Conservation (phyloP, 2,329 filamentous ascomycete species). For the Nemania diffusa region DNA sequence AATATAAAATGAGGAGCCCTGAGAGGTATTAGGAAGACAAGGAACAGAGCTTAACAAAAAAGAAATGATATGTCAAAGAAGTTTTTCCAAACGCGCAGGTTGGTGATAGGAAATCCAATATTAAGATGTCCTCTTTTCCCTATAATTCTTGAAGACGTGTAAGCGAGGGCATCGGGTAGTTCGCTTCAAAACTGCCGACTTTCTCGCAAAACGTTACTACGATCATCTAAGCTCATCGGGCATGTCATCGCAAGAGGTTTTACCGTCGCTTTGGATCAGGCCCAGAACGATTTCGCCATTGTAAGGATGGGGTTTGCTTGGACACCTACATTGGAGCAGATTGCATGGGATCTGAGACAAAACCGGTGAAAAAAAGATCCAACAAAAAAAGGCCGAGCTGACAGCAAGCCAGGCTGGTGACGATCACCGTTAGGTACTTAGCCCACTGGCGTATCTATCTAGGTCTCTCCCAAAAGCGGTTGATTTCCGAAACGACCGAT, state of each 20-base stretch:
- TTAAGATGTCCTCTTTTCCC: slow-evolving; percentile 5
- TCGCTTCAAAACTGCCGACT: slow-evolving; percentile 3
- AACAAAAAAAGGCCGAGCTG: slow-evolving; percentile 6
- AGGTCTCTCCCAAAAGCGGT: slow-evolving; percentile 22
- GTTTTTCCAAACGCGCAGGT: not conserved
- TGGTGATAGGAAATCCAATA: not conserved
- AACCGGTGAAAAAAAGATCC: not conserved
- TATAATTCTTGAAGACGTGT: not conserved
- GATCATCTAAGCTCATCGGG: slow-evolving; percentile 3
- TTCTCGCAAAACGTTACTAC: not conserved
- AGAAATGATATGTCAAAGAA: not conserved
- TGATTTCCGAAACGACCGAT: slow-evolving; percentile 23
- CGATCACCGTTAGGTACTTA: not conserved
- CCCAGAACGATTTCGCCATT: slow-evolving; percentile 23
- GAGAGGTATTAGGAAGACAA: not conserved
- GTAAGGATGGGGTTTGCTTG: slow-evolving; percentile 7
- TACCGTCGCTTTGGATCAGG: slow-evolving; percentile 4
- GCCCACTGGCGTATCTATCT: slow-evolving; percentile 1
- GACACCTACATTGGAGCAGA: slow-evolving; percentile 10
- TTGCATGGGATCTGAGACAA: slow-evolving; percentile 8
- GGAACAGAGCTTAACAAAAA: not conserved
- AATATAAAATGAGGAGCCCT: not conserved
- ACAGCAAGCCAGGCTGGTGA: slow-evolving; percentile 8
- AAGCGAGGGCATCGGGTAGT: not conserved
- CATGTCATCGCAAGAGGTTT: not conserved